Percentiles rank a stretch among this genome's conserved stretches.
Conservation (phyloP, 768 basidiomycete genomes). For the Strobilomyces echinocephalus region DNA sequence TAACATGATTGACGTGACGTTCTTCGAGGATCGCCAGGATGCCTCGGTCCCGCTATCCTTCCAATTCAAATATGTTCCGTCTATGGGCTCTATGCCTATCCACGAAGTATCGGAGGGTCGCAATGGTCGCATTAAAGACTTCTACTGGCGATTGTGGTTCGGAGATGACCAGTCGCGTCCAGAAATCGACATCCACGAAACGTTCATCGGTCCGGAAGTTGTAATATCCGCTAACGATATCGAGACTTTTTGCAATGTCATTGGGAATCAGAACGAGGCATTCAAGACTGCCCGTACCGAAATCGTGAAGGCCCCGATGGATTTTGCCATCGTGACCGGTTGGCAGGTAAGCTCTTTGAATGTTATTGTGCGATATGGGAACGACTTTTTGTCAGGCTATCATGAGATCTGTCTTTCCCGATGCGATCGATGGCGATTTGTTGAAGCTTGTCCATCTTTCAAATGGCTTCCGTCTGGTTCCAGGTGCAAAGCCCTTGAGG, state of each 20-base stretch:
- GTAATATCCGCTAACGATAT: constrained; percentile 71
- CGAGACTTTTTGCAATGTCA: constrained; percentile 86
- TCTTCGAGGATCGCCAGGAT: constrained; percentile 80
- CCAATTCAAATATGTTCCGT: constrained; percentile 81
- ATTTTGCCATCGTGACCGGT: constrained; percentile 96
- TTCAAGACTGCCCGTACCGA: constrained; percentile 77
- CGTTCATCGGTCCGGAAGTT: constrained; percentile 84
- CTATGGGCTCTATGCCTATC: constrained; percentile 86
- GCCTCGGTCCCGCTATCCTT: constrained; percentile 76
- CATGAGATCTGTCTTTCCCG: constrained; percentile 97
- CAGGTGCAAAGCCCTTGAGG: constrained; percentile 68
- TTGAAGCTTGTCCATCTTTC: constrained; percentile 95
- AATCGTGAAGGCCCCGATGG: constrained; percentile 86
- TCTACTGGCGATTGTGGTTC: constrained; percentile 99
- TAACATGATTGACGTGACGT: constrained; percentile 59
- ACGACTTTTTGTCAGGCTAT: constrained; percentile 63
- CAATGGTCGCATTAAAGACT: constrained; percentile 89
- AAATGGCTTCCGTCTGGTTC: constrained; percentile 89
- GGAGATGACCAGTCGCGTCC: constrained; percentile 79
- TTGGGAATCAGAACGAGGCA: constrained; percentile 88
- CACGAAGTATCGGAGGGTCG: constrained; percentile 82
- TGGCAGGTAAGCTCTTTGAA: constrained; percentile 74
- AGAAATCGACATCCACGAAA: constrained; percentile 72
- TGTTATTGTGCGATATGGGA: neutral
- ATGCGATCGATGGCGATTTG: constrained; percentile 86